These are phyloP conservation scores for Pleurotus sapidus DNA, from an alignment of 768 basidiomycete genomes.

Conservation along the genomic window DNA sequence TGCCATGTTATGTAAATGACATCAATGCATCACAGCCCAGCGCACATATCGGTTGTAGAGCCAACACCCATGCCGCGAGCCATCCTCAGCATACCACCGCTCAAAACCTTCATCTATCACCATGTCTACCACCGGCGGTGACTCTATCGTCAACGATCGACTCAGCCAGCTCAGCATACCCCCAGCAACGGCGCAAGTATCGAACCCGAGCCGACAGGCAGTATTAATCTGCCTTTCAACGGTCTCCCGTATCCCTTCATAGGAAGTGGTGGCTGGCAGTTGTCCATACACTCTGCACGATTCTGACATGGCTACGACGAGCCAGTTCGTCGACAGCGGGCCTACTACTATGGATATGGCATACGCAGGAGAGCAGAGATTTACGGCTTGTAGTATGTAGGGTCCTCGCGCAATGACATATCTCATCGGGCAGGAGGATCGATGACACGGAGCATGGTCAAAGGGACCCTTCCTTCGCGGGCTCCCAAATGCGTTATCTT, in stretches of 20 bases:
- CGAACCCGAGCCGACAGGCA: background rate
- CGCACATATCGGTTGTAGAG: too few relatives aligned
- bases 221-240: slow-evolving; percentile 2
- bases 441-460: slow-evolving; percentile 5
- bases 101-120: background rate
- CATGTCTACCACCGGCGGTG: slow-evolving; percentile 2
- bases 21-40: too few relatives aligned
- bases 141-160: background rate
- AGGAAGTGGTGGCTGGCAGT: background rate
- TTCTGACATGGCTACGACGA: background rate
- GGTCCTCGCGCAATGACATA: background rate
- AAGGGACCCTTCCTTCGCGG: slow-evolving; percentile 3
- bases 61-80: background rate
- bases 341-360: background rate
- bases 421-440: slow-evolving; percentile 2
- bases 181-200: background rate
- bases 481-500: slow-evolving; percentile 1
- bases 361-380: background rate
- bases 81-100: background rate
- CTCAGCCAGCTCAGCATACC: slow-evolving; percentile 5
- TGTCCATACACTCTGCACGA: background rate
- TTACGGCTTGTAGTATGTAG: background rate
- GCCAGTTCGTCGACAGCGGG: background rate
- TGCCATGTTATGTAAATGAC: too few relatives aligned
- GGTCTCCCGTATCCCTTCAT: background rate